Base-by-base conservation (phyloP, 2,329 filamentous ascomycete species). In the Biscogniauxia marginata region DNA sequence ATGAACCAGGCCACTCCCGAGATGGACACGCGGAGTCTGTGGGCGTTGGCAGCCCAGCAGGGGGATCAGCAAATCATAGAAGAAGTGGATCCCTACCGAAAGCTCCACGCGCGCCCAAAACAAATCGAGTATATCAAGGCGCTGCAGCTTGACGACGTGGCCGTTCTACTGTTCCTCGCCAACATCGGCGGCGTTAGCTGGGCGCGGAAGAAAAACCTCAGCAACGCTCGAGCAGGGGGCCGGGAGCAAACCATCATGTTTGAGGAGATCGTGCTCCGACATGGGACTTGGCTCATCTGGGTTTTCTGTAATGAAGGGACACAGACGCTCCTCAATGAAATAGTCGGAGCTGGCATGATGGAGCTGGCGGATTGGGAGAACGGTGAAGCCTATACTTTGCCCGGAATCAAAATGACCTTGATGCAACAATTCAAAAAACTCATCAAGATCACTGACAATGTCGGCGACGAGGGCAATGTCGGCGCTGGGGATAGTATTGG, bases 211-310 rank as follows among this genome's bases (percentile, higher is more conserved):
- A n/a, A n/a, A n/a, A n/a, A n/a, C n/a, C n/a, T n/a, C n/a, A n/a
- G n/a, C n/a, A n/a, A n/a, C n/a, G 63, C 22, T 50, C 56, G 5
- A 34, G 8, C 7, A 48, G n/a, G 30, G 2, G 30, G 56, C 19
- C 46, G 7, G 7, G 67, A 70, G 54, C 54, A 52, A 6, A 56
- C 55, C 16, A 60, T 54, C 1, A 46, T 66, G 7, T 64, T 66
- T 19, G 61, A 69, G 47, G 69, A 71, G 51, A 65, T 57, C 19
- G 43, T 67, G 7, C 52, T 71, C 7, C 63, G 69, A 0, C 67
- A 71, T 48, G 69, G 69, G 9, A 62, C 67, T 1, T 71, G 67
- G 67, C 69, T 67, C 22, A 22, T 66, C 2, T 65, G 65, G 65
- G 53, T 63, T 4, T 18, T 21, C 3, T 55, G 59, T 1, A 22